phyloP scores from a whole-genome alignment of 164 flowering plant species.

The Warburgia ugandensis region DNA sequence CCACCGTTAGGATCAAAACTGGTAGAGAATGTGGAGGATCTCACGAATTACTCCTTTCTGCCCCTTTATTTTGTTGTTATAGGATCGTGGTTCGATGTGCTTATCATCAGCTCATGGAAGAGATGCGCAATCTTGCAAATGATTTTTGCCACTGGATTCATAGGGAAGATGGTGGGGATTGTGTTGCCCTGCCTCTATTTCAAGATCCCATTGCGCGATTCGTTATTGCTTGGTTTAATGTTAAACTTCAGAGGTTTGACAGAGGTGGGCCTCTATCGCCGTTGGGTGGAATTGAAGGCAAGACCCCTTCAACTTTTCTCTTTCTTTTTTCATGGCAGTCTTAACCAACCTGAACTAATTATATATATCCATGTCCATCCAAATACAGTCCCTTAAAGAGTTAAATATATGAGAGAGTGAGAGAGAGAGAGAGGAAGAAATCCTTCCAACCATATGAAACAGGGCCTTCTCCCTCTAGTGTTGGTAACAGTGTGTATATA shows the following conservation, averaged over 20 bases:
- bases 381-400: too few species aligned
- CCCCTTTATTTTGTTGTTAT: conserved; percentile 32
- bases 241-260: not conserved
- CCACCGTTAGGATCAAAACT: conserved; percentile 58
- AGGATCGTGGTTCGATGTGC: conserved; percentile 16
- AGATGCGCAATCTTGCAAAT: not conserved
- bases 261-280: too few species aligned
- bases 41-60: conserved; percentile 32
- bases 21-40: conserved; percentile 39
- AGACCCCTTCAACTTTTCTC: too few species aligned
- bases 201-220: not conserved
- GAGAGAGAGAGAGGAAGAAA: too few species aligned
- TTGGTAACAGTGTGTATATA: too few species aligned
- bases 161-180: not conserved
- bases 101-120: not conserved
- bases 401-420: too few species aligned
- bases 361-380: too few species aligned
- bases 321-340: too few species aligned
- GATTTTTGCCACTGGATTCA: not conserved
- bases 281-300: too few species aligned
- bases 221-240: not conserved
- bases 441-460: too few species aligned
- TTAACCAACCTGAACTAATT: too few species aligned
- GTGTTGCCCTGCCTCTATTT: not conserved
- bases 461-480: too few species aligned